Base-by-base conservation (phyloP, 352 stramenopile genomes). In the Phytopythium helicoides region DNA sequence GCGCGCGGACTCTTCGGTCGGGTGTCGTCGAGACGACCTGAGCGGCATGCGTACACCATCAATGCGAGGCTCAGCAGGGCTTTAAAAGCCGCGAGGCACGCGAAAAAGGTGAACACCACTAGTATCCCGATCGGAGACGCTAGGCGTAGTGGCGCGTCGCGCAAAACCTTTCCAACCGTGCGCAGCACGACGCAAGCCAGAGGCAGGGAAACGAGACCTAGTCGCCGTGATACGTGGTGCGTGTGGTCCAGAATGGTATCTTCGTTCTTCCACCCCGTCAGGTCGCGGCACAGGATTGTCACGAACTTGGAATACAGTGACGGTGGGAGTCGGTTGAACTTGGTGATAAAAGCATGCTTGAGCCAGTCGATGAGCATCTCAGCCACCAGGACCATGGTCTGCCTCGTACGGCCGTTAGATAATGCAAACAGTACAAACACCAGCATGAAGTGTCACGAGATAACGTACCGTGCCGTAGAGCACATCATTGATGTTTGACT, bases 261-360 rank as follows among this genome's bases (percentile, higher is more conserved):
- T 73, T 85, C 81, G 47, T 86, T 94, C 23, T 93, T 90, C 79
- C 95, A 97, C n/a, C 89, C 93, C 8, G 94, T 97, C 37, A 98
- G 73, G 60, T 99, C 96, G 12, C 89, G 87, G 12, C 92, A 96
- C 12, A 99, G 73, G 33, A 98, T 87, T 14, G 96, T 95, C 52
- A 89, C 85, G 68, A 98, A 98, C 63, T 98, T 97, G 48, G 81
- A 88, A 68, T 99, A 99, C 25, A 98, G 81, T 3, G 64, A 77
- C 31, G 94, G 92, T 33, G 94, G 81, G 41, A 99, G 93, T 39
- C 93, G 84, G 66, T 99, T 99, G 73, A 99, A 99, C 59, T 99
- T 99, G 46, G 93, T 98, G 60, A 99, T 99, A 71, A 99, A 99
- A 5, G 90, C 92, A 69, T 99, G 97, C 73, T 99, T 99, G 53